phyloP scores from a whole-genome alignment of 225 moss, liverwort and hornwort genomes.

The Climacium dendroides region DNA sequence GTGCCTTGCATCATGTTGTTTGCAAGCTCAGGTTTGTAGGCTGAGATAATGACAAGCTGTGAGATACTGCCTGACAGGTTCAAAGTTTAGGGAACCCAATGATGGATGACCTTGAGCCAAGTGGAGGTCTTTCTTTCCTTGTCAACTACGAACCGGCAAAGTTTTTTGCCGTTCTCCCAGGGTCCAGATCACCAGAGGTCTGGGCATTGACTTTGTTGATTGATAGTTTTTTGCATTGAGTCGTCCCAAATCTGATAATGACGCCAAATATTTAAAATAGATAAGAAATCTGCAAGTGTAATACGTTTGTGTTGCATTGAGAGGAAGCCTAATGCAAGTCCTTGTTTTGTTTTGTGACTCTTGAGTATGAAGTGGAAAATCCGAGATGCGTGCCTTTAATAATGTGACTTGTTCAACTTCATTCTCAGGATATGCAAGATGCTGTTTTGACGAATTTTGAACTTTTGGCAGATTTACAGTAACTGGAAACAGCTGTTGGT shows the following conservation, averaged over 20 bases:
- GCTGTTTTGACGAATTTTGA: neutral
- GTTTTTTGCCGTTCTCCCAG: slow-evolving; percentile 70
- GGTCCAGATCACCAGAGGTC: slow-evolving; percentile 85
- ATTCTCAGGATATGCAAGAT: neutral
- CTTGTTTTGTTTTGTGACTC: neutral
- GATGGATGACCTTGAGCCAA: slow-evolving; percentile 79
- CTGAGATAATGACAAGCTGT: neutral
- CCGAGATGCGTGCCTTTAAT: neutral
- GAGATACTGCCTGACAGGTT: slow-evolving; percentile 35
- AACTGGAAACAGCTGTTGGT: slow-evolving; percentile 59
- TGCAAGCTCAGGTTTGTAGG: neutral
- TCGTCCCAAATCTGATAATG: neutral
- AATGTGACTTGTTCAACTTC: neutral
- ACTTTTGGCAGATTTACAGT: slow-evolving; percentile 36
- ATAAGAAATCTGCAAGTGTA: neutral
- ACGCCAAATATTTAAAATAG: neutral
- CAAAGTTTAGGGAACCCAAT: slow-evolving; percentile 81
- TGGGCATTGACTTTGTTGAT: neutral
- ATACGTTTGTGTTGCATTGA: neutral
- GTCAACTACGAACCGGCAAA: slow-evolving; percentile 27
- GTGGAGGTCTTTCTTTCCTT: slow-evolving; percentile 51
- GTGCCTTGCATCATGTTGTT: neutral
- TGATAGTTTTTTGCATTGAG: neutral
- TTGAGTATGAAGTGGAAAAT: neutral
- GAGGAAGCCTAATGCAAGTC: neutral